Percentiles rank a stretch among this genome's conserved stretches.
Evolutionary conservation across 2,329 filamentous ascomycete species (phyloP).

Genomic region (Sphaerulina vaccinii): DNA sequence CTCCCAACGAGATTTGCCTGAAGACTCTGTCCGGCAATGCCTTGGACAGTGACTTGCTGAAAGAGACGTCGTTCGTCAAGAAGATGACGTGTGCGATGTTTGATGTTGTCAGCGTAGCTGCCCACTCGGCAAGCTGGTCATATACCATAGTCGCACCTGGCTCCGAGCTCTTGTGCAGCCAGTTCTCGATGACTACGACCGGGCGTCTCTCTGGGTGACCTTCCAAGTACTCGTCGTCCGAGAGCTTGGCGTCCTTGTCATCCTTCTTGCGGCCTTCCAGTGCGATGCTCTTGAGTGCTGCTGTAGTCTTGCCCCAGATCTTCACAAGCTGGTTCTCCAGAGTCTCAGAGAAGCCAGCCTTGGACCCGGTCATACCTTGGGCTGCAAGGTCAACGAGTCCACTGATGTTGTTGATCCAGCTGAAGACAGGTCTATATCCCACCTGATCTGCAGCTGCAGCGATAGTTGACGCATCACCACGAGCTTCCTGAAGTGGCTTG

Average conservation of each 20-base stretch:
- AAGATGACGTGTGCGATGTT: constrained; percentile 95
- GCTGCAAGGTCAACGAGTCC: constrained; percentile 90
- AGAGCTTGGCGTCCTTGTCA: constrained; percentile 69
- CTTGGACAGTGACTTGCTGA: constrained; percentile 81
- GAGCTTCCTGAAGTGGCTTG: constrained; percentile 86
- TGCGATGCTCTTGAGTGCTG: constrained; percentile 75
- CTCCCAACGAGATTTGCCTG: constrained; percentile 78
- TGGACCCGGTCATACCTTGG: constrained; percentile 89
- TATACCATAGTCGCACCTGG: constrained; percentile 45
- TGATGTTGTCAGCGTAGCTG: constrained; percentile 76
- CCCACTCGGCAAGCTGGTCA: constrained; percentile 72
- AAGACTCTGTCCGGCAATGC: constrained; percentile 90
- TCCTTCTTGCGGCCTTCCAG: constrained; percentile 67
- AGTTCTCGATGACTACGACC: constrained; percentile 89
- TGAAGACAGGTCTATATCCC: constrained; percentile 90
- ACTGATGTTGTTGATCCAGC: constrained; percentile 92
- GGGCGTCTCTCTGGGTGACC: constrained; percentile 80
- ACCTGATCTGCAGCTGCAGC: constrained; percentile 76
- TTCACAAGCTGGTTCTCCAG: constrained; percentile 85
- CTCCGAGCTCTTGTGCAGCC: constrained; percentile 69
- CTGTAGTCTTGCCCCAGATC: constrained; percentile 80
- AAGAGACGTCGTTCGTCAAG: constrained; percentile 84
- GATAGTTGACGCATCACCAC: constrained; percentile 84
- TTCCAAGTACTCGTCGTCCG: constrained; percentile 84
- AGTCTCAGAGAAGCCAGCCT: constrained; percentile 91